Percentiles rank a stretch among this genome's conserved stretches.
phyloP scores from a whole-genome alignment of 176 grass and related monocot genomes.

The Aegilops sharonensis region DNA sequence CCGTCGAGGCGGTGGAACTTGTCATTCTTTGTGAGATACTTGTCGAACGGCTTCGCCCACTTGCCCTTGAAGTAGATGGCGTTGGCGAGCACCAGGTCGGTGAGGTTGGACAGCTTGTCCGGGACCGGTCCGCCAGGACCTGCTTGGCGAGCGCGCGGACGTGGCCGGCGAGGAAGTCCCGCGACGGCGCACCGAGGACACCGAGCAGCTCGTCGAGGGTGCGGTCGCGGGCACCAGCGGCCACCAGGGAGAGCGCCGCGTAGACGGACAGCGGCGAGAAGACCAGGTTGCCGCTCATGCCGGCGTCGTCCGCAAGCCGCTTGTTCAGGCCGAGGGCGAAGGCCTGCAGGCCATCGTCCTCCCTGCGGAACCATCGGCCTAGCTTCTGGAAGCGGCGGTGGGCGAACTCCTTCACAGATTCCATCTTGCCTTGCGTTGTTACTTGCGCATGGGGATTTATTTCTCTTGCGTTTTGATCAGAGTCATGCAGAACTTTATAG shows the following conservation, averaged over 20 bases:
- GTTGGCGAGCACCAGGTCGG: constrained; percentile 14
- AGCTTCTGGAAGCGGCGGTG: no score
- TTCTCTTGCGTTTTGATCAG: no score
- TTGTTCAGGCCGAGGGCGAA: neutral
- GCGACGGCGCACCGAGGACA: neutral
- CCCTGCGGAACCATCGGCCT: no score
- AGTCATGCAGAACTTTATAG: no score
- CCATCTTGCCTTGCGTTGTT: no score
- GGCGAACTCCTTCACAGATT: no score
- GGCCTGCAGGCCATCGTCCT: no score
- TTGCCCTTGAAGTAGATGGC: constrained; percentile 42
- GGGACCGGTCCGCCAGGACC: neutral
- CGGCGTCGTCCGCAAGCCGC: neutral
- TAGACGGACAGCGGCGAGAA: neutral
- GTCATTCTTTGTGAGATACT: neutral
- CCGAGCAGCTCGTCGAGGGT: neutral
- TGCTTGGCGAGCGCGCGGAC: neutral
- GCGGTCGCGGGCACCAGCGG: neutral
- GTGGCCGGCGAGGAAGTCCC: neutral
- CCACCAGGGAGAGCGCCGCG: neutral
- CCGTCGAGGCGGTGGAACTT: constrained; percentile 30
- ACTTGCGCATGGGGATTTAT: no score
- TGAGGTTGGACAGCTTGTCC: neutral
- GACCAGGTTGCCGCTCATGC: neutral
- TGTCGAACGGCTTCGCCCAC: neutral